phyloP scores from a whole-genome alignment of 2,329 filamentous ascomycete species.

The Saccharata proteae region DNA sequence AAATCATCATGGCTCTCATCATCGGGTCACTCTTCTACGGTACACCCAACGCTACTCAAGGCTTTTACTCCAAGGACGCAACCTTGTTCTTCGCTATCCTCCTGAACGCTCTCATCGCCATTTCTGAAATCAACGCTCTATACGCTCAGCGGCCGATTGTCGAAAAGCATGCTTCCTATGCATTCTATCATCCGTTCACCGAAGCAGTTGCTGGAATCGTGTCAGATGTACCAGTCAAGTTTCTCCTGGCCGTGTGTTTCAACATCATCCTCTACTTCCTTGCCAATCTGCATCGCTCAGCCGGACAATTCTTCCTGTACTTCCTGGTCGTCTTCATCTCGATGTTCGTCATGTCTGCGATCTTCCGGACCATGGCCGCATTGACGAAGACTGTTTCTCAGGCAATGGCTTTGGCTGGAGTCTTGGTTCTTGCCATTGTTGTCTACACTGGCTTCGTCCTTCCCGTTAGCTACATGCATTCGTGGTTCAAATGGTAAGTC shows the following conservation, averaged over 20 bases:
- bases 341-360: slow-evolving; percentile 63
- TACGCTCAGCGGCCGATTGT: slow-evolving; percentile 83
- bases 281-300: slow-evolving; percentile 59
- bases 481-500: slow-evolving; percentile 30
- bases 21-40: slow-evolving; percentile 50
- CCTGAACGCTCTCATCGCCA: slow-evolving; percentile 46
- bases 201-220: slow-evolving; percentile 78
- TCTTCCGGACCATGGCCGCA: slow-evolving; percentile 68
- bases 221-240: slow-evolving; percentile 70
- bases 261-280: slow-evolving; percentile 78
- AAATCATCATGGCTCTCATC: slow-evolving; percentile 47
- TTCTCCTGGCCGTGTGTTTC: slow-evolving; percentile 58
- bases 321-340: slow-evolving; percentile 53
- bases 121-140: slow-evolving; percentile 38
- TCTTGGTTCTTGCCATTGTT: slow-evolving; percentile 52
- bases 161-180: slow-evolving; percentile 77
- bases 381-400: slow-evolving; percentile 54
- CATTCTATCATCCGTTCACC: slow-evolving; percentile 75
- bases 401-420: slow-evolving; percentile 41
- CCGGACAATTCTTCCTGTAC: slow-evolving; percentile 75
- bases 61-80: slow-evolving; percentile 44
- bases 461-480: slow-evolving; percentile 46
- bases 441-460: slow-evolving; percentile 59
- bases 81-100: slow-evolving; percentile 50
- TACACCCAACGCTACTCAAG: slow-evolving; percentile 35